Base-by-base conservation (phyloP, 1,139 yeast genomes). In the Sugiyamaella castrensis region DNA sequence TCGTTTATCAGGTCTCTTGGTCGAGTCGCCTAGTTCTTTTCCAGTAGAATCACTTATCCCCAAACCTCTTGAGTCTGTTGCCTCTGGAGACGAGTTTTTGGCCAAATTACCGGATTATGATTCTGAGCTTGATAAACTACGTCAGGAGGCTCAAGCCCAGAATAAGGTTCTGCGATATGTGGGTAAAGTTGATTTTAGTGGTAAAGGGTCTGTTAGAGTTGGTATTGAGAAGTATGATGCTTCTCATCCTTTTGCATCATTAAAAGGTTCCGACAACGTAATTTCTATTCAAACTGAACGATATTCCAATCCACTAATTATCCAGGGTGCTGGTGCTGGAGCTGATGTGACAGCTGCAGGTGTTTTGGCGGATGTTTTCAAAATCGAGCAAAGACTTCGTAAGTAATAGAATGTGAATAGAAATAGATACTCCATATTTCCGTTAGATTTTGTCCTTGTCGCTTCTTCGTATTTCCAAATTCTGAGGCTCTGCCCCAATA, bases 271-370 rank as follows among this genome's bases (percentile, higher is more conserved):
- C 56, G 98, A 92, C 68, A 94, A 94, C 65, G 96, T 94, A 53
- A 86, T 94, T 54, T 82, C 97, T 15, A 86, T 92, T 71, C 85
- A 83, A 68, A 84, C 97, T 32, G 82, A 86, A 62, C 86, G 98
- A 73, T 92, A 92, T 71, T 80, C 86, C 42, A 88, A 87, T 69
- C 98, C 98, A 51, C 77, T 92, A 68, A 85, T 92, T 57, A 79
- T 92, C 59, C 98, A 92, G 76, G 98, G 99, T 70, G 98, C 98
- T 37, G 98, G 72, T 69, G 98, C 98, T 32, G 98, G 98, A 71
- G 96, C 96, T 53, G 98, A 84, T 37, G 98, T 92, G 48, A 92
- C 99, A 48, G 98, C 99, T 53, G 95, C 94, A 68, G 98, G 98
- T 70, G 97, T 94, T 43, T 77, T 92, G 62, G 96, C 95, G 46